Conservation (phyloP, 371 early-diverging fungal genomes). For the Coemansia sp. region DNA sequence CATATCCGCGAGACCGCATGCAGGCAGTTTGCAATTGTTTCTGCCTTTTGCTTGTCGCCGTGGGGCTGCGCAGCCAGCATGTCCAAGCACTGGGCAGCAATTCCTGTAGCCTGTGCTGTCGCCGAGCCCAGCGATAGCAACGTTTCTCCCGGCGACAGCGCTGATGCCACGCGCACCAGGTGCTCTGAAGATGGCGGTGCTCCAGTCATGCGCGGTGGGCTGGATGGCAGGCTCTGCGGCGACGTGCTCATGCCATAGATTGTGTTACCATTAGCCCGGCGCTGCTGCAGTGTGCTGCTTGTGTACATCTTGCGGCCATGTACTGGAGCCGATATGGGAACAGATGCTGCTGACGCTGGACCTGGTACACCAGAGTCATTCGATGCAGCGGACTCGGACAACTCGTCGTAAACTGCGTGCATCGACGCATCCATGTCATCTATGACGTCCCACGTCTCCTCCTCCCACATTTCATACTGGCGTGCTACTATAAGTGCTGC, state of each 20-base stretch:
- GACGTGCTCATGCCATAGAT: constrained; percentile 6
- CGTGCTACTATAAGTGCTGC: constrained; percentile 59
- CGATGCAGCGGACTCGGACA: neutral
- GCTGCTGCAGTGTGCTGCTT: constrained; percentile 35
- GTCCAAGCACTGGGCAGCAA: constrained; percentile 44
- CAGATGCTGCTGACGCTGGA: neutral
- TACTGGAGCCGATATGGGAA: neutral
- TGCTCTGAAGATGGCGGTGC: neutral
- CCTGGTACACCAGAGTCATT: neutral
- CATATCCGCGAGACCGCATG: constrained; percentile 26
- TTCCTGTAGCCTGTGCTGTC: constrained; percentile 34
- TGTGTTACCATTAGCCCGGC: constrained; percentile 10
- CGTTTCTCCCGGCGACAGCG: constrained; percentile 20
- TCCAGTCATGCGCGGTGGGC: constrained; percentile 10
- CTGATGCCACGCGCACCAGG: neutral
- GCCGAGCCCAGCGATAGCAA: constrained; percentile 23
- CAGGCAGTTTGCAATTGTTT: constrained; percentile 18
- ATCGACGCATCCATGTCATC: constrained; percentile 5
- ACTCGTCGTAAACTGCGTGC: neutral
- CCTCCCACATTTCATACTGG: constrained; percentile 57
- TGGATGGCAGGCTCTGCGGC: constrained; percentile 15
- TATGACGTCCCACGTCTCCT: constrained; percentile 36
- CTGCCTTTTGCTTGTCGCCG: neutral
- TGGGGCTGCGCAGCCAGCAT: constrained; percentile 13
- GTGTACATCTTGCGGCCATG: constrained; percentile 35